Percentiles rank a stretch among this genome's conserved stretches.
phyloP scores from a whole-genome alignment of 805 yeast genomes.

The Blastobotrys mokoenaii region DNA sequence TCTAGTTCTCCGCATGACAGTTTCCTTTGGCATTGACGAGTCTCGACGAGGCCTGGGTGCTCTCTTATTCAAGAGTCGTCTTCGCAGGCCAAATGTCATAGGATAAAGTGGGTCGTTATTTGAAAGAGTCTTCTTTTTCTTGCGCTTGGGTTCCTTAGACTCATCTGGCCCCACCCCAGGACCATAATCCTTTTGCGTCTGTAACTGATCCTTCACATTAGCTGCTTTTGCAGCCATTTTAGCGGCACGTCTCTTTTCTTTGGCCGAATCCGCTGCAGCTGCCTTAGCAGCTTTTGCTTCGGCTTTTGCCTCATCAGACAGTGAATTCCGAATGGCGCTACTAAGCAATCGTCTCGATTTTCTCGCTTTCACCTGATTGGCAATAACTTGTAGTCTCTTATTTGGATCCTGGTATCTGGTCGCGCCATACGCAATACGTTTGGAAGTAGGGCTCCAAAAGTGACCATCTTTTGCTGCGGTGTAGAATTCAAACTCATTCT shows the following conservation, averaged over 20 bases:
- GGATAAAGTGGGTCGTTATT: not conserved
- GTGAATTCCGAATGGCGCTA: not conserved
- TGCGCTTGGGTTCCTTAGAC: too few species aligned
- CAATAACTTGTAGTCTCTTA: too few species aligned
- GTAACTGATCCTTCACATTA: too few species aligned
- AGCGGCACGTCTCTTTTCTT: not conserved
- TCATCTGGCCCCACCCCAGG: too few species aligned
- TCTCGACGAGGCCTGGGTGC: constrained; percentile 13
- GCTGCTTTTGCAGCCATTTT: too few species aligned
- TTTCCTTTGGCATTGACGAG: not conserved
- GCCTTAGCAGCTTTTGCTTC: constrained; percentile 3
- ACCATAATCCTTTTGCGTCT: too few species aligned
- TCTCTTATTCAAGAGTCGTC: not conserved
- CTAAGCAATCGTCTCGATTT: not conserved
- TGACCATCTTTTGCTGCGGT: too few species aligned
- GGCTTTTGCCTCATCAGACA: constrained; percentile 2
- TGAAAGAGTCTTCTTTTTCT: not conserved
- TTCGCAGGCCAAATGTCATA: too few species aligned
- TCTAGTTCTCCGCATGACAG: not conserved
- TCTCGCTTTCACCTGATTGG: not conserved
- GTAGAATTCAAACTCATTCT: constrained; percentile 8
- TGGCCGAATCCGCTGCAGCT: not conserved
- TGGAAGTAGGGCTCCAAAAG: too few species aligned
- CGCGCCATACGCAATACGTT: too few species aligned
- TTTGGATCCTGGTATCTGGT: too few species aligned